Conservation (phyloP, 495 filamentous ascomycete species). For the Peziza echinospora region DNA sequence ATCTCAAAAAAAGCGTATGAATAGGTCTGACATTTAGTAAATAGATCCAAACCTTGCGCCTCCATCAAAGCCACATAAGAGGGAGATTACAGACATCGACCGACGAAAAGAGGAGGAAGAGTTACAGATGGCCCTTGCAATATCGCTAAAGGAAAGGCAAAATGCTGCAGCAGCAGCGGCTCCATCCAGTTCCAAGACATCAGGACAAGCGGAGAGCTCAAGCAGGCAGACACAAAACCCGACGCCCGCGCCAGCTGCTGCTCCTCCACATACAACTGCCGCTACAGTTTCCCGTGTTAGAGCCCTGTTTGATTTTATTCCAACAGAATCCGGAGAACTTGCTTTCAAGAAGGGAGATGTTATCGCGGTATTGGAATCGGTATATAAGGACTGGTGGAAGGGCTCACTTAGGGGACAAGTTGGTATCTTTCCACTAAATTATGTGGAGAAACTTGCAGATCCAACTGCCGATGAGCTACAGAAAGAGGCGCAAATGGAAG, state of each 20-base stretch:
- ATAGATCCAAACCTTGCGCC: conserved; percentile 78
- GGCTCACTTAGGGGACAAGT: conserved; percentile 83
- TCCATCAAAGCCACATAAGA: conserved; percentile 79
- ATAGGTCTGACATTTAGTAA: conserved; percentile 13
- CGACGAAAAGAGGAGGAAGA: conserved; percentile 94
- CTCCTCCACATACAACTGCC: conserved; percentile 52
- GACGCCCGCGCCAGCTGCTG: conserved; percentile 24
- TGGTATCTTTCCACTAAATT: conserved; percentile 95
- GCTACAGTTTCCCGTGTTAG: conserved; percentile 89
- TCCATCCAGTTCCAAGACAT: neutral
- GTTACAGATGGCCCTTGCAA: conserved; percentile 79
- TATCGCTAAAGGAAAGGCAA: conserved; percentile 65
- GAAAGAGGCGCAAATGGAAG: conserved; percentile 90
- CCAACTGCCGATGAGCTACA: conserved; percentile 88
- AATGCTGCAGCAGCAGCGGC: conserved; percentile 14
- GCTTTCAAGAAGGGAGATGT: conserved; percentile 94
- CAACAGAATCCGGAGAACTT: conserved; percentile 80
- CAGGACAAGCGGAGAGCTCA: conserved; percentile 9
- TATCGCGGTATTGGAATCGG: conserved; percentile 89
- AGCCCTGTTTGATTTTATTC: conserved; percentile 83
- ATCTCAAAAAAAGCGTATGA: neutral
- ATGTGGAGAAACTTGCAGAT: conserved; percentile 91
- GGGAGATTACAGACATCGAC: conserved; percentile 69
- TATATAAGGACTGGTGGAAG: conserved; percentile 99
- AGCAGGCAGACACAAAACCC: conserved; percentile 22